These are phyloP conservation scores for Dalechampia spathulata DNA, from an alignment of 441 rosid species.

Conservation along the genomic window DNA sequence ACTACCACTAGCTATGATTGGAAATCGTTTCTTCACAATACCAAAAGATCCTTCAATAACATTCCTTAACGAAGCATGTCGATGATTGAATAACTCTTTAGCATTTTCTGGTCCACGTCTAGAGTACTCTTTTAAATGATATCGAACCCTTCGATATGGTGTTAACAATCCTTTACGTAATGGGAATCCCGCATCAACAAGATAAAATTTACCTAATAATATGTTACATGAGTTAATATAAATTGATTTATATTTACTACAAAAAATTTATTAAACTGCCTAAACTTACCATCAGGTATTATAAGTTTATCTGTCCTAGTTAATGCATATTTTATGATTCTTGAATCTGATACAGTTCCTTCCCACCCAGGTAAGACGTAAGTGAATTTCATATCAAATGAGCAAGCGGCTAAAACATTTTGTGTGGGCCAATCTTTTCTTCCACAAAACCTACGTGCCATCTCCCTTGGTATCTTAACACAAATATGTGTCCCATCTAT, in stretches of 20 bases:
- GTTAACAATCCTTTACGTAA: not conserved
- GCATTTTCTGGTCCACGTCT: not conserved
- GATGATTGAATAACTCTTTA: not conserved
- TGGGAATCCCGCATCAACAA: not conserved
- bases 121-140: not conserved
- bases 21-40: not conserved
- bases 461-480: not conserved
- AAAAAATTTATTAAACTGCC: no score
- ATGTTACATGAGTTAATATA: not conserved
- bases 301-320: not conserved
- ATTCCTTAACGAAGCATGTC: not conserved
- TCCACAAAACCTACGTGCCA: not conserved
- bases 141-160: not conserved
- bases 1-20: not conserved
- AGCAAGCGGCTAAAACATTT: not conserved
- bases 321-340: constrained; percentile 1
- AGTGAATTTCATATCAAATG: not conserved
- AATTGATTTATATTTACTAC: no score
- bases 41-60: not conserved
- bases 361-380: not conserved
- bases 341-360: not conserved
- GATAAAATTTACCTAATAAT: not conserved
- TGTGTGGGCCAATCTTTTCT: not conserved
- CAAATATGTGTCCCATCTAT: not conserved
- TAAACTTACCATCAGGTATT: not conserved